phyloP scores from a whole-genome alignment of 176 grass and related monocot species.

The Avena insularis region DNA sequence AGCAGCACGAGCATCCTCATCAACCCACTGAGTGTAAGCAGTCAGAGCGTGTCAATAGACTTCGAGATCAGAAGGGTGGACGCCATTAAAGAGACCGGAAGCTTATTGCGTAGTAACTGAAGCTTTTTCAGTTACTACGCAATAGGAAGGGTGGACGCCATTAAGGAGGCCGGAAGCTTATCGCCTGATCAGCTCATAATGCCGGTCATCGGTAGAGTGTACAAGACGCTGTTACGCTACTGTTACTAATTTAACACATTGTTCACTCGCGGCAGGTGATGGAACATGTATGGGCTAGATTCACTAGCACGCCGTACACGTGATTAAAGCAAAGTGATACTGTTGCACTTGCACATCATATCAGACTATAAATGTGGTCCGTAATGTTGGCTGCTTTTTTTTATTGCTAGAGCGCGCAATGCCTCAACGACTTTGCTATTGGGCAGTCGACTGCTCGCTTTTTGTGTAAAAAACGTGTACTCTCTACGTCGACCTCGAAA shows the following conservation, averaged over 20 bases:
- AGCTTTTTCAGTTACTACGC: too few relatives aligned
- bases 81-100: too few relatives aligned
- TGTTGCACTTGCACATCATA: not conserved
- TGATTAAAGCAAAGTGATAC: not conserved
- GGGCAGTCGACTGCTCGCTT: not conserved
- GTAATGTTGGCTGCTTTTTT: not conserved
- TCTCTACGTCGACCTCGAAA: too few relatives aligned
- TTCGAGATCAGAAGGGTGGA: too few relatives aligned
- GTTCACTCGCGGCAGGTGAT: not conserved
- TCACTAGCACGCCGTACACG: not conserved
- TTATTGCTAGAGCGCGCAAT: not conserved
- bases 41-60: too few relatives aligned
- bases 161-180: not conserved
- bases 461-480: too few relatives aligned
- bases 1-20: too few relatives aligned
- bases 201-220: not conserved
- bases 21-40: too few relatives aligned
- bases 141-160: not conserved
- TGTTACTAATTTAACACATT: not conserved
- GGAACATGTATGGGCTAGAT: not conserved
- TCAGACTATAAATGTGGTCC: not conserved
- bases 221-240: not conserved
- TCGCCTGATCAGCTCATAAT: not conserved
- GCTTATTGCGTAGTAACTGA: too few relatives aligned
- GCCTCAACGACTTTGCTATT: not conserved